A percentile compares a stretch with the other conserved stretches of the same genome.
Evolutionary conservation across 495 filamentous ascomycete genomes (phyloP).

Genomic region (Penicillium dipodomyicola): DNA sequence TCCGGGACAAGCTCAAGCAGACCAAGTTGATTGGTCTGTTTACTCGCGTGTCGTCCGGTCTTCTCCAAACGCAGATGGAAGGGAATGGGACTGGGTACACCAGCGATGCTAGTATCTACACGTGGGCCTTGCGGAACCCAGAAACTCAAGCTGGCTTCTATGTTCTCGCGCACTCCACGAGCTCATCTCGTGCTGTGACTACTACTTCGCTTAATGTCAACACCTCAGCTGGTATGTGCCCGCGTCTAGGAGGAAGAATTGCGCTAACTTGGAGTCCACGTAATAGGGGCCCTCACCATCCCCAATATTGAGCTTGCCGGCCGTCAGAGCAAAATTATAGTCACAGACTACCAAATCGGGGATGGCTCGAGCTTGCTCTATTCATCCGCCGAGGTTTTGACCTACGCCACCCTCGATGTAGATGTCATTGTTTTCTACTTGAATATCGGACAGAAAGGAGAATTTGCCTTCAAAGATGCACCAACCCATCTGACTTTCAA

Average conservation of each 20-base stretch:
- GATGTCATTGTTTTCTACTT: constrained; percentile 59
- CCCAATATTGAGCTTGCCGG: constrained; percentile 64
- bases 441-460: constrained; percentile 60
- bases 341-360: constrained; percentile 67
- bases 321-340: constrained; percentile 68
- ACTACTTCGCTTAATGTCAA: constrained; percentile 56
- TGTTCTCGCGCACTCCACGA: constrained; percentile 58
- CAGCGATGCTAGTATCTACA: constrained; percentile 42
- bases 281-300: constrained; percentile 45
- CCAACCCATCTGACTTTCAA: constrained; percentile 41
- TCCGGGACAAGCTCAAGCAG: constrained; percentile 49
- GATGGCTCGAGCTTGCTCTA: constrained; percentile 55
- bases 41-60: constrained; percentile 52
- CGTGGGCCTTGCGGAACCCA: constrained; percentile 55
- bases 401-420: constrained; percentile 46
- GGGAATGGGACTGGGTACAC: constrained; percentile 58
- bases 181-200: constrained; percentile 49
- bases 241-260: background rate
- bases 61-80: constrained; percentile 53
- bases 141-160: constrained; percentile 58
- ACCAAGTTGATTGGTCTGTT: constrained; percentile 57
- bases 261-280: constrained; percentile 7
- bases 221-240: constrained; percentile 51
- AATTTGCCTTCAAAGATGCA: constrained; percentile 48
- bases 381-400: constrained; percentile 68